These are phyloP conservation scores for Syzygium jambos DNA, from an alignment of 345 rosid genomes.

Conservation along the genomic window DNA sequence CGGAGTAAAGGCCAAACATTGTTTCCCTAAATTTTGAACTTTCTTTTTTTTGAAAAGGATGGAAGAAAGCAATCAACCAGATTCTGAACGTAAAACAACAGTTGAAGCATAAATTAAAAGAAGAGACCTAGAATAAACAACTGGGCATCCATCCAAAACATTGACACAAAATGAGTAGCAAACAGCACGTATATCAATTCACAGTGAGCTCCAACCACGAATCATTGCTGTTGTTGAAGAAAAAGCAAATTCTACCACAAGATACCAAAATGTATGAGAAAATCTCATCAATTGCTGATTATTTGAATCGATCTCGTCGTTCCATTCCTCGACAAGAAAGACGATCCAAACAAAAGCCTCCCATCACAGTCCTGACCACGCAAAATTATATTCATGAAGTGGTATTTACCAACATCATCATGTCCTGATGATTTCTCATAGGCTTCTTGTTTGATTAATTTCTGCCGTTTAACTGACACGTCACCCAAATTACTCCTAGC, in stretches of 20 bases:
- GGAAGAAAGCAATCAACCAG: background rate
- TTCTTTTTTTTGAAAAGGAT: background rate
- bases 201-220: background rate
- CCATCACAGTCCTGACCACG: slow-evolving; percentile 2
- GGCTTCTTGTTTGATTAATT: slow-evolving; percentile 39
- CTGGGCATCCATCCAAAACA: background rate
- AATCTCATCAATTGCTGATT: background rate
- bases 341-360: background rate
- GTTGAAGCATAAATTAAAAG: background rate
- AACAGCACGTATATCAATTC: background rate
- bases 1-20: background rate
- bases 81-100: background rate
- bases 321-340: background rate
- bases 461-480: slow-evolving; percentile 56
- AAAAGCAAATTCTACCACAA: background rate
- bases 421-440: slow-evolving; percentile 37
- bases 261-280: background rate
- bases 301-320: background rate
- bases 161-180: background rate
- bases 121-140: background rate
- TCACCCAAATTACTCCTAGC: slow-evolving; percentile 32
- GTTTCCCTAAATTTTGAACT: background rate
- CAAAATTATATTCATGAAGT: slow-evolving; percentile 21
- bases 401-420: slow-evolving; percentile 78
- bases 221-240: background rate